Conservation (phyloP, 306 rosid genomes). For the Cajanus cajan region DNA sequence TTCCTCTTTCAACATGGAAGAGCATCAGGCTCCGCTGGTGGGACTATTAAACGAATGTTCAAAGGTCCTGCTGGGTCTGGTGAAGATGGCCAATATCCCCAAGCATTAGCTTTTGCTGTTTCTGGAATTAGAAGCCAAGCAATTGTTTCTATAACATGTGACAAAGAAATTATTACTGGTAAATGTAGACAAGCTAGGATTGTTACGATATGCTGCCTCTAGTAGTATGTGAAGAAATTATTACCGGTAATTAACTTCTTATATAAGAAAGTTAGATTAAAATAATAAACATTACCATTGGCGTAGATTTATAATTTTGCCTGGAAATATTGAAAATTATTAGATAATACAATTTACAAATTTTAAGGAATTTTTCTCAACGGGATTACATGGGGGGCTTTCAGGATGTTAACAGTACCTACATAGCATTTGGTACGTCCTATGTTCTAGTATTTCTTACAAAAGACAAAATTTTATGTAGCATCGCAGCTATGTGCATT, state of each 20-base stretch:
- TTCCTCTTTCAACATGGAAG: constrained; percentile 93
- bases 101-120: constrained; percentile 77
- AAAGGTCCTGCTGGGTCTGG: constrained; percentile 72
- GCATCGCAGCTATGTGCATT: neutral
- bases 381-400: neutral
- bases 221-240: constrained; percentile 5
- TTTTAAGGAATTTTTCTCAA: constrained; percentile 16
- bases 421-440: neutral
- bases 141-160: constrained; percentile 74
- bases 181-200: constrained; percentile 22
- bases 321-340: neutral
- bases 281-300: neutral
- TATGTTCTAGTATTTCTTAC: neutral
- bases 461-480: neutral
- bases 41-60: constrained; percentile 80
- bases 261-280: neutral
- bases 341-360: constrained; percentile 2
- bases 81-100: constrained; percentile 85
- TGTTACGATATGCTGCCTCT: constrained; percentile 12
- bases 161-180: constrained; percentile 91
- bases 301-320: neutral
- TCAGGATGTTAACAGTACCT: constrained; percentile 9
- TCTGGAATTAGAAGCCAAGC: constrained; percentile 91
- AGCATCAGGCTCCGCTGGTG: constrained; percentile 61
- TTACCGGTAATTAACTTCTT: neutral